phyloP scores from a whole-genome alignment of 805 yeast species.

The Saccharomycopsis sp. region DNA sequence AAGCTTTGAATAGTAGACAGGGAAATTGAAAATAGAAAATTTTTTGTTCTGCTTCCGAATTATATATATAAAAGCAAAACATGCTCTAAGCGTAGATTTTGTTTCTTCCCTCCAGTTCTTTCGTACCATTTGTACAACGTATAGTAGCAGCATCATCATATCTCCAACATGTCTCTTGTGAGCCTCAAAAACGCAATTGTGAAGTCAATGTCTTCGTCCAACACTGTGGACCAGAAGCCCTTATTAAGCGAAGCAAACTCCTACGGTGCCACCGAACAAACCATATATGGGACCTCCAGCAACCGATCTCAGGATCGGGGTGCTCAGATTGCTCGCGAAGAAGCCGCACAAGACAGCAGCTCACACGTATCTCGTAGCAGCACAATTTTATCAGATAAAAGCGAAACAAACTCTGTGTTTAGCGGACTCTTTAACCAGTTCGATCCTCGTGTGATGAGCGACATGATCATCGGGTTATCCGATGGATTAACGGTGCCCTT shows the following conservation, averaged over 20 bases:
- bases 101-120: background rate
- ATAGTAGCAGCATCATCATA: too few species aligned
- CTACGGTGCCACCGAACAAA: constrained; percentile 1
- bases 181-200: constrained; percentile 15
- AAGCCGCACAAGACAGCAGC: background rate
- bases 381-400: background rate
- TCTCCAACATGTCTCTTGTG: constrained; percentile 15
- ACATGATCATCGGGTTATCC: constrained; percentile 84
- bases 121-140: too few species aligned
- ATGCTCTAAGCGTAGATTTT: background rate
- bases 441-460: constrained; percentile 92
- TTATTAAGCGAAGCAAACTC: background rate
- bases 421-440: constrained; percentile 42
- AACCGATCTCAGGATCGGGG: background rate
- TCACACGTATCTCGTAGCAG: background rate
- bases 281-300: background rate
- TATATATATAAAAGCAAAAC: background rate
- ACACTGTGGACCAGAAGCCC: background rate
- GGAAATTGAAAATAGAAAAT: background rate
- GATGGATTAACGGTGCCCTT: constrained; percentile 99
- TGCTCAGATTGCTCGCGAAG: background rate
- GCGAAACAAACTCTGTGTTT: background rate
- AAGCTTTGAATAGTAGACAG: background rate
- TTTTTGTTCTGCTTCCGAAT: background rate
- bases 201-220: constrained; percentile 5